Evolutionary conservation across 768 basidiomycete species (phyloP).

Genomic region (Phlegmacium glaucopus): DNA sequence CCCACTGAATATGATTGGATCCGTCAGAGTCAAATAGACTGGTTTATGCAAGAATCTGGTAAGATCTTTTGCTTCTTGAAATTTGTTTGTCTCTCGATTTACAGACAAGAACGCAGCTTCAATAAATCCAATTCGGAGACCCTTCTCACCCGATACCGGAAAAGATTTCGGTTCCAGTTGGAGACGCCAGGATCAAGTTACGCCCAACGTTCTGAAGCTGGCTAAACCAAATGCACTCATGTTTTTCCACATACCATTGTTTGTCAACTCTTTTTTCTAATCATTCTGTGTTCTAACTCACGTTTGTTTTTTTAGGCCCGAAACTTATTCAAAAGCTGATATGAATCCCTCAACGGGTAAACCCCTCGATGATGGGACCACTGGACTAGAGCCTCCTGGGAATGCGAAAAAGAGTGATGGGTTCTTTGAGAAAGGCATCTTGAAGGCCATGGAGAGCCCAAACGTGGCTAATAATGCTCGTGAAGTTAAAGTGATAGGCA

Average conservation of each 20-base stretch:
- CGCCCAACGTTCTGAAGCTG: constrained; percentile 47
- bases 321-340: constrained; percentile 74
- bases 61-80: constrained; percentile 11
- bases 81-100: neutral
- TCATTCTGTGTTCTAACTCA: neutral
- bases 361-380: constrained; percentile 66
- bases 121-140: constrained; percentile 74
- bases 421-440: constrained; percentile 81
- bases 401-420: constrained; percentile 70
- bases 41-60: constrained; percentile 85
- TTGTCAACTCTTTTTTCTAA: constrained; percentile 21
- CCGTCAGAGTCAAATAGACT: constrained; percentile 78
- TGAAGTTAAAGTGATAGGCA: constrained; percentile 86
- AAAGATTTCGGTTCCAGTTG: constrained; percentile 69
- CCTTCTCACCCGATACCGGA: constrained; percentile 74
- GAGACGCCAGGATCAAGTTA: constrained; percentile 56
- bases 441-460: constrained; percentile 70
- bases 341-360: constrained; percentile 54
- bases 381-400: constrained; percentile 56
- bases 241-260: constrained; percentile 99
- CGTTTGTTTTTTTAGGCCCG: constrained; percentile 44
- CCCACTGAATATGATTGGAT: constrained; percentile 86
- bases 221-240: constrained; percentile 95
- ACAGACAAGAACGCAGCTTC: constrained; percentile 31
- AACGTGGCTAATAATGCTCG: constrained; percentile 45